phyloP scores from a whole-genome alignment of 768 basidiomycete species.

The Rhodosporidiobolus sp. region DNA sequence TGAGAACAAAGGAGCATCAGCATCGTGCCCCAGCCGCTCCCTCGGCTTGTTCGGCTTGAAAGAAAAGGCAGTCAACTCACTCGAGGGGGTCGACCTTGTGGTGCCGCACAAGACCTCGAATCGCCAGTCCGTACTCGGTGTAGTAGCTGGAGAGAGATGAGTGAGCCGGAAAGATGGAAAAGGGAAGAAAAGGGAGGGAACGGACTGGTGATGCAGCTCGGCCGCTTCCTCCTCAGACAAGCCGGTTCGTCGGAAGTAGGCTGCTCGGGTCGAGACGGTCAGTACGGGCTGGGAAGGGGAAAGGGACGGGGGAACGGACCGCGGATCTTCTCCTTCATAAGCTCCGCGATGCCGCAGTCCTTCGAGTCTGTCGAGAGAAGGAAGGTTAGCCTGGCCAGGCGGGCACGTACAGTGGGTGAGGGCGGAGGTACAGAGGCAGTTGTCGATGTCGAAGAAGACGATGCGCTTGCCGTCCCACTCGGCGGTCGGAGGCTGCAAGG shows the following conservation, averaged over 20 bases:
- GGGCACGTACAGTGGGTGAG: neutral
- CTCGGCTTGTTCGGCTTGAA: too few relatives aligned
- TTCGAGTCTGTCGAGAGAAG: conserved; percentile 20
- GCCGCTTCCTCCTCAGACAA: conserved; percentile 30
- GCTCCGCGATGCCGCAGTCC: conserved; percentile 25
- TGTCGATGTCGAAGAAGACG: conserved; percentile 40
- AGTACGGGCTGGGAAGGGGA: neutral
- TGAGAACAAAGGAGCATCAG: neutral
- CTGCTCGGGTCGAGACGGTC: neutral
- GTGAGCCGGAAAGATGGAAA: neutral
- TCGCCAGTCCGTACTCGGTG: conserved; percentile 34
- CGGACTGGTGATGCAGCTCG: conserved; percentile 18
- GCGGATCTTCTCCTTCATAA: conserved; percentile 38
- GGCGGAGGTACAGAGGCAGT: conserved; percentile 28
- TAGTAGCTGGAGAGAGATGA: conserved; percentile 1
- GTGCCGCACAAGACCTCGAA: conserved; percentile 39
- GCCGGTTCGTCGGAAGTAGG: conserved; percentile 27
- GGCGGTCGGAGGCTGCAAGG: neutral
- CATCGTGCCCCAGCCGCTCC: too few relatives aligned
- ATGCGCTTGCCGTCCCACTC: conserved; percentile 4
- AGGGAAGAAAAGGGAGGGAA: neutral
- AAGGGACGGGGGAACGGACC: neutral
- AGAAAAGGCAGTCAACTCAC: neutral
- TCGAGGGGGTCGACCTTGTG: conserved; percentile 40
- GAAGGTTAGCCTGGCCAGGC: neutral